Percentiles rank a stretch among this genome's conserved stretches.
Evolutionary conservation across 257 asterid genomes (phyloP).

Genomic region (Nicotiana tomentosiformis): DNA sequence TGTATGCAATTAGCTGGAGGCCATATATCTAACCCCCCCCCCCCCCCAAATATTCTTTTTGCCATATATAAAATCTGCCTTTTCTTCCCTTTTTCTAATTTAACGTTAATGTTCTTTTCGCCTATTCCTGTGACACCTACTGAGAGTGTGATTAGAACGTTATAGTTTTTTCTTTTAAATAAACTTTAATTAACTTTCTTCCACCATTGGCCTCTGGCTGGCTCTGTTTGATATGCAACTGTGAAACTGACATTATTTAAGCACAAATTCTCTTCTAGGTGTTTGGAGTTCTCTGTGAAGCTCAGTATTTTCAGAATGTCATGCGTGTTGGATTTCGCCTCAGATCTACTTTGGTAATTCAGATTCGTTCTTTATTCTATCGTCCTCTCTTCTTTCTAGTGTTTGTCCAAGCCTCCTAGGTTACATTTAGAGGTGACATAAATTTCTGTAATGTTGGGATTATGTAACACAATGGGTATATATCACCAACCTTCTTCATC

Average conservation of each 20-base stretch:
- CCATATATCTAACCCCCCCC: neutral
- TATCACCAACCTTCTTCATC: neutral
- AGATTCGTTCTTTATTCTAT: neutral
- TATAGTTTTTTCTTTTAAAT: neutral
- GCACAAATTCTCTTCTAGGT: constrained; percentile 35
- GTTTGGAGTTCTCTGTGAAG: constrained; percentile 86
- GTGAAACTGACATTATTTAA: neutral
- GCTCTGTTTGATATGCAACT: neutral
- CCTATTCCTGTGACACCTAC: neutral
- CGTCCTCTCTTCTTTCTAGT: neutral
- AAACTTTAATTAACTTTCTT: neutral
- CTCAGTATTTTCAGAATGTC: constrained; percentile 92
- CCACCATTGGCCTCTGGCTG: neutral
- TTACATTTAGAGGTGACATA: neutral
- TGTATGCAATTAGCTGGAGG: neutral
- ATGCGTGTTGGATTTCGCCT: constrained; percentile 95
- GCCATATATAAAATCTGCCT: neutral
- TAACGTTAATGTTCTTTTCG: neutral
- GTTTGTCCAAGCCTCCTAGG: neutral
- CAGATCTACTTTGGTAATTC: constrained; percentile 80
- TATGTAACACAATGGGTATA: neutral
- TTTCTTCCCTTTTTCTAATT: neutral
- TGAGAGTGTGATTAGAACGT: neutral
- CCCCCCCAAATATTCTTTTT: neutral
- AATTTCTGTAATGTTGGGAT: neutral